phyloP scores from a whole-genome alignment of 345 rosid species.

The Geranium rotundifolium region DNA sequence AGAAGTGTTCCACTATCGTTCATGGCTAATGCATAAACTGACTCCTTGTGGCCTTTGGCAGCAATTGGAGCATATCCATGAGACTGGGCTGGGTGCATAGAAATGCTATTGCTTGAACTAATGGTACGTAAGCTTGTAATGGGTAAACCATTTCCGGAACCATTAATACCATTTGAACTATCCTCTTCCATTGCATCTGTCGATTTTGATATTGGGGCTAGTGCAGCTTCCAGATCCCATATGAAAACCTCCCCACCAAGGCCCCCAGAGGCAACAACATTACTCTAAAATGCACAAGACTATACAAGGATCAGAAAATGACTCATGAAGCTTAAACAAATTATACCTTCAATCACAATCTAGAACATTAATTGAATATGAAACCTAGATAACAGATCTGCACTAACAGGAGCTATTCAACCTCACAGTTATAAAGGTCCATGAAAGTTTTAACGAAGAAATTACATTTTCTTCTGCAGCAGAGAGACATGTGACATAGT shows the following conservation, averaged over 20 bases:
- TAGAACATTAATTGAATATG: slow-evolving; percentile 1
- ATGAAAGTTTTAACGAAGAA: slow-evolving; percentile 19
- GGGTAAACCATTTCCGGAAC: slow-evolving; percentile 46
- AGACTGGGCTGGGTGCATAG: slow-evolving; percentile 54
- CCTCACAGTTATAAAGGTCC: slow-evolving; percentile 20
- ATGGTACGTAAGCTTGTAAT: slow-evolving; percentile 67
- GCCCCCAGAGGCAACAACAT: slow-evolving; percentile 97
- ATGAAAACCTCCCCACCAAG: slow-evolving; percentile 99
- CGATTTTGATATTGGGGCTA: slow-evolving; percentile 63
- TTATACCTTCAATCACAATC: slow-evolving; percentile 5
- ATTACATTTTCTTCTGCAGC: slow-evolving; percentile 87
- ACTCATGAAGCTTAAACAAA: slow-evolving; percentile 7
- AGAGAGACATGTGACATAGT: slow-evolving; percentile 92
- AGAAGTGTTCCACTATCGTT: slow-evolving; percentile 81
- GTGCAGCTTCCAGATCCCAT: slow-evolving; percentile 98
- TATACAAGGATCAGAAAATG: slow-evolving; percentile 57
- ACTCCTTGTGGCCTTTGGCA: slow-evolving; percentile 99
- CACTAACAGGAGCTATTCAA: slow-evolving; percentile 16
- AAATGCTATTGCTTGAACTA: slow-evolving; percentile 73
- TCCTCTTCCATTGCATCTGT: slow-evolving; percentile 67
- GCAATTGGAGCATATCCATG: slow-evolving; percentile 68
- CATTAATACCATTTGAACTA: slow-evolving; percentile 54
- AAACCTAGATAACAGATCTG: slow-evolving; percentile 12
- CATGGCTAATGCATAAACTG: slow-evolving; percentile 97
- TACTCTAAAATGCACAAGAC: slow-evolving; percentile 70